Evolutionary conservation across 1,139 yeast species (phyloP), one percentile per base, ranked within the genome.

Genomic region (Martiniozyma asiatica): DNA sequence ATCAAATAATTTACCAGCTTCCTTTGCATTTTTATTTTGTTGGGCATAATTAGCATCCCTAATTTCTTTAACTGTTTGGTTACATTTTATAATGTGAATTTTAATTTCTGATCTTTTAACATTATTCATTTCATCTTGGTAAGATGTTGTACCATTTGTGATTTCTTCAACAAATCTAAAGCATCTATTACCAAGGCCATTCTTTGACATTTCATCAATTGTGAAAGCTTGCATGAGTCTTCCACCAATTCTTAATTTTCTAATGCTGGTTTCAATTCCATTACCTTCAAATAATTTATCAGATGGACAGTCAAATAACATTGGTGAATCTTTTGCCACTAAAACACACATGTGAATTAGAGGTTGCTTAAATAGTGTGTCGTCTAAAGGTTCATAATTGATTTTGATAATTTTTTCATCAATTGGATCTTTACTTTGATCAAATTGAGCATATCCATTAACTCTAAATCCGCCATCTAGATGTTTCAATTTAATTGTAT

Each of bases 181-280:
- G 5, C 80, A 65, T 36, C 97, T 59, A 41, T 78, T 73, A 17
- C 95, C 94, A 45, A 82, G 69, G 0, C 93, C 92, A 32, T 68
- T 66, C 24, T 75, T 59, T 35, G 74, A 56, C 94, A 89, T 84
- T 49, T 87, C 96, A 43, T 89, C 96, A 42, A 76, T 77, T 1
- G 97, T 87, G 50, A 72, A 87, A 1, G 96, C 94, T 46, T 84
- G 87, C 94, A 85, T 84, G 53, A 89, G 53, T 45, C 95, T 64
- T 4, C 82, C 94, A 6, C 87, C 96, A 37, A 84, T 70, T 44
- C 94, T 72, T 41, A 89, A 52, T 50, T 82, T 85, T 41, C 63
- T 62, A 14, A 82, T 59, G 0, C 96, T 96, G n/a, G 74, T 55
- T 12, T 76, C 77, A 15, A 87, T 48, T n/a, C 65, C 70, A 38